Conservation (phyloP, 2,329 filamentous ascomycete species). For the Monosporascus sp. region DNA sequence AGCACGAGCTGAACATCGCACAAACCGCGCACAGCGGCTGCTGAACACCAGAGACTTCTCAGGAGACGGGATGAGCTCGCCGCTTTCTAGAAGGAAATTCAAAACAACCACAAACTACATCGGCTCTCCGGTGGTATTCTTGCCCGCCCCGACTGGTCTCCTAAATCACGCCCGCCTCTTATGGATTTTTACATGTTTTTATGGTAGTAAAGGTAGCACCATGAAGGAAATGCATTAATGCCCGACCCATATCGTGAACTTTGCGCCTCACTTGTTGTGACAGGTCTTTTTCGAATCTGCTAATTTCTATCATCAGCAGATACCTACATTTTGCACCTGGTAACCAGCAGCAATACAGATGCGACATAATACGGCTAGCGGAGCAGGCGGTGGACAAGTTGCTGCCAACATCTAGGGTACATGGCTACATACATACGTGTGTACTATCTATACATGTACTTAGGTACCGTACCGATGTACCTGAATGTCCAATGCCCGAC, state of each 20-base stretch:
- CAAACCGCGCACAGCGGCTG: neutral
- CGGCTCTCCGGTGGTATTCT: neutral
- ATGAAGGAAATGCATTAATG: constrained; percentile 18
- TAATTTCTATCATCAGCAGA: neutral
- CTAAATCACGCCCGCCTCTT: constrained; percentile 4
- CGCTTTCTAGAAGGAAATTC: neutral
- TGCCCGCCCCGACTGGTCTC: neutral
- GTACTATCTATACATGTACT: too few relatives aligned
- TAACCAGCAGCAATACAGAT: too few relatives aligned
- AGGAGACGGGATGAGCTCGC: neutral
- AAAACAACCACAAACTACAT: neutral
- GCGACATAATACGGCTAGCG: too few relatives aligned
- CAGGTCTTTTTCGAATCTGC: neutral
- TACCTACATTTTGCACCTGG: too few relatives aligned
- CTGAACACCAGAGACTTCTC: too few relatives aligned
- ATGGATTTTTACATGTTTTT: constrained; percentile 16
- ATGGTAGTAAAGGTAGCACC: constrained; percentile 15
- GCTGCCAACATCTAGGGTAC: too few relatives aligned
- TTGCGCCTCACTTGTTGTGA: neutral
- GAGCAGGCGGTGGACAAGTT: too few relatives aligned
- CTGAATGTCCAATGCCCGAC: too few relatives aligned
- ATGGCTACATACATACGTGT: too few relatives aligned
- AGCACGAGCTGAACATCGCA: neutral
- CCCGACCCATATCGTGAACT: neutral
- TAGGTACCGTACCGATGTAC: too few relatives aligned